Conservation (phyloP, 768 basidiomycete species). For the Daedaleopsis nitida region DNA sequence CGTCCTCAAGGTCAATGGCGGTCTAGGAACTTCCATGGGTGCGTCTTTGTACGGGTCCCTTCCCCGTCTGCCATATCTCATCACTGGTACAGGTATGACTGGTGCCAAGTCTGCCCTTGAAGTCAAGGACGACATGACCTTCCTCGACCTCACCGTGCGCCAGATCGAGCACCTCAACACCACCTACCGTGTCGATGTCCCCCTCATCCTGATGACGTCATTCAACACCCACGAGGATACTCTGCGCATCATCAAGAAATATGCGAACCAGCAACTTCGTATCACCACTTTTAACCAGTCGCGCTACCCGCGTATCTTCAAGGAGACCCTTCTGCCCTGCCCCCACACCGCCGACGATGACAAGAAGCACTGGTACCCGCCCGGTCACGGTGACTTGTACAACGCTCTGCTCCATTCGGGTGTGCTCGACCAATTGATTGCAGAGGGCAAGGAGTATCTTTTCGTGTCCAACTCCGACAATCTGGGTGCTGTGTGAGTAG, state of each 20-base stretch:
- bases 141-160: constrained; percentile 91
- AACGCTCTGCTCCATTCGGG: constrained; percentile 90
- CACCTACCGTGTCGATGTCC: constrained; percentile 81
- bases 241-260: constrained; percentile 95
- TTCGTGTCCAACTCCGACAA: constrained; percentile 99
- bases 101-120: constrained; percentile 93
- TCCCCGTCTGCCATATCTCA: not conserved
- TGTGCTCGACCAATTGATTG: constrained; percentile 84
- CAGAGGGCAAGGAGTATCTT: constrained; percentile 94
- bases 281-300: constrained; percentile 94
- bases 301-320: constrained; percentile 89
- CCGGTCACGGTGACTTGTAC: constrained; percentile 96
- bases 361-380: constrained; percentile 95
- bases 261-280: constrained; percentile 91
- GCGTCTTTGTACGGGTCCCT: constrained; percentile 24
- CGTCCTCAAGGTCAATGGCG: constrained; percentile 94
- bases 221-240: constrained; percentile 99
- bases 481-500: constrained; percentile 68
- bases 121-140: constrained; percentile 97
- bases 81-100: constrained; percentile 58
- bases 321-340: constrained; percentile 84
- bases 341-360: constrained; percentile 78
- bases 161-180: constrained; percentile 97
- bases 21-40: constrained; percentile 91
- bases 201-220: constrained; percentile 98